Percentiles rank a stretch among this genome's conserved stretches.
These are phyloP conservation scores for Biscogniauxia sp. DNA, from an alignment of 2,329 filamentous ascomycete species.

Conservation along the genomic window DNA sequence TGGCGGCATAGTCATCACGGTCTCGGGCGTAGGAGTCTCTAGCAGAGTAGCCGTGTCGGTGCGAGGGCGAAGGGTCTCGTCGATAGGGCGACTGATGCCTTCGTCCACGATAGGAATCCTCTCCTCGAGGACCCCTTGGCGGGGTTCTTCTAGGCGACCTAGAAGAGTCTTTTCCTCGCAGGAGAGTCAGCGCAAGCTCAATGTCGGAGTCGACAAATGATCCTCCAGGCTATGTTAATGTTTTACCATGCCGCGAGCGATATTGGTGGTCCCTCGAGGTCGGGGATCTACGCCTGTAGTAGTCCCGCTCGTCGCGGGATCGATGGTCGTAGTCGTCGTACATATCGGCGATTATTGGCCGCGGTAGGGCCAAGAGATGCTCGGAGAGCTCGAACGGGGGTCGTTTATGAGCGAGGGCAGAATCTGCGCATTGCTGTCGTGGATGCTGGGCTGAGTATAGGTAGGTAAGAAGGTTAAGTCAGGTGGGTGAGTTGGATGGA, in stretches of 20 bases:
- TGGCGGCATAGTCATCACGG: constrained; percentile 13
- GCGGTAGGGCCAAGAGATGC: background rate
- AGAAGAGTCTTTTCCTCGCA: constrained; percentile 34
- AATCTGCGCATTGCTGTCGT: too few relatives aligned
- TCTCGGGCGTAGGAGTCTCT: constrained; percentile 18
- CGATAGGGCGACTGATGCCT: constrained; percentile 21
- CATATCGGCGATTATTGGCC: constrained; percentile 17
- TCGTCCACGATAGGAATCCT: constrained; percentile 25
- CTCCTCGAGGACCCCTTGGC: constrained; percentile 28
- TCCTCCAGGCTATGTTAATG: constrained; percentile 32
- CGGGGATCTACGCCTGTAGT: constrained; percentile 29
- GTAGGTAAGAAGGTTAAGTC: constrained; percentile 9
- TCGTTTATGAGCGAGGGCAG: background rate
- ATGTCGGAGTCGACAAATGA: constrained; percentile 21
- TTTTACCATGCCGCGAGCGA: constrained; percentile 37
- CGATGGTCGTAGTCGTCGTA: constrained; percentile 33
- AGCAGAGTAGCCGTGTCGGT: constrained; percentile 12
- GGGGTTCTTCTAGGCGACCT: constrained; percentile 32
- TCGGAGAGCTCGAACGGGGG: background rate
- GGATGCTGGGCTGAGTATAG: constrained; percentile 36
- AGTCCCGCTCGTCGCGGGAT: constrained; percentile 28
- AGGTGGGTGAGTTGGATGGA: too few relatives aligned
- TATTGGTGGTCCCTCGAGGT: constrained; percentile 30
- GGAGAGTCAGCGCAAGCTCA: constrained; percentile 35
- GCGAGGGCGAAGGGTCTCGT: constrained; percentile 17